These are phyloP conservation scores for Mycena belliarum DNA, from an alignment of 768 basidiomycete genomes.

Conservation along the genomic window DNA sequence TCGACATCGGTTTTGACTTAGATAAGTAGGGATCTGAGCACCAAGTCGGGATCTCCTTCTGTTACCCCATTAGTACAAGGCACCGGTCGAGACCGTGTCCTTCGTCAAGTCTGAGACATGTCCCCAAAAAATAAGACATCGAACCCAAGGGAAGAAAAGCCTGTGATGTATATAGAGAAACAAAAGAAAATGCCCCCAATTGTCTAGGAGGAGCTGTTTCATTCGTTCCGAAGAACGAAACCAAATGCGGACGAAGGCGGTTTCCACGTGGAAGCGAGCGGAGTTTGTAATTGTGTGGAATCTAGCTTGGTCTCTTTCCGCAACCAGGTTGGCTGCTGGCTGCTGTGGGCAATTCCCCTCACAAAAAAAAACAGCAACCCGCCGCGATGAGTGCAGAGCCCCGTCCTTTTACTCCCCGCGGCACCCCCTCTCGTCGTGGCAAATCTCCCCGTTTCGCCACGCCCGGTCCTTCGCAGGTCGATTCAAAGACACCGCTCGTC, in stretches of 20 bases:
- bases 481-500: slow-evolving; percentile 28
- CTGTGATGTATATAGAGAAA: neutral
- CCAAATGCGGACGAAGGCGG: neutral
- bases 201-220: neutral
- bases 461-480: slow-evolving; percentile 48
- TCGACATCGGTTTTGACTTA: neutral
- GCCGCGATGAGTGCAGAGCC: slow-evolving; percentile 26
- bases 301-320: slow-evolving; percentile 1
- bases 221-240: neutral
- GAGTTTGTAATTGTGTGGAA: no score
- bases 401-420: slow-evolving; percentile 48
- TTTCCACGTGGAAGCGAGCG: slow-evolving; percentile 13
- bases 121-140: slow-evolving; percentile 5
- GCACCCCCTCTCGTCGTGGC: slow-evolving; percentile 64
- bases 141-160: neutral
- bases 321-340: neutral
- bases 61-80: slow-evolving; percentile 9
- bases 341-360: slow-evolving; percentile 7
- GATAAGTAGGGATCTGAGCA: neutral
- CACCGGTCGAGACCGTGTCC: no score
- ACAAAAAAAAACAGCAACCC: slow-evolving; percentile 13
- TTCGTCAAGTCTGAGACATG: neutral
- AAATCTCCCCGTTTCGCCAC: slow-evolving; percentile 59
- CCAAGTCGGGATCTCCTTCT: neutral
- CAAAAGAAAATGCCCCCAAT: neutral